A percentile compares a stretch with the other conserved stretches of the same genome.
These are phyloP conservation scores for Coemansia sp. DNA, from an alignment of 192 early-diverging fungal species.

Conservation along the genomic window DNA sequence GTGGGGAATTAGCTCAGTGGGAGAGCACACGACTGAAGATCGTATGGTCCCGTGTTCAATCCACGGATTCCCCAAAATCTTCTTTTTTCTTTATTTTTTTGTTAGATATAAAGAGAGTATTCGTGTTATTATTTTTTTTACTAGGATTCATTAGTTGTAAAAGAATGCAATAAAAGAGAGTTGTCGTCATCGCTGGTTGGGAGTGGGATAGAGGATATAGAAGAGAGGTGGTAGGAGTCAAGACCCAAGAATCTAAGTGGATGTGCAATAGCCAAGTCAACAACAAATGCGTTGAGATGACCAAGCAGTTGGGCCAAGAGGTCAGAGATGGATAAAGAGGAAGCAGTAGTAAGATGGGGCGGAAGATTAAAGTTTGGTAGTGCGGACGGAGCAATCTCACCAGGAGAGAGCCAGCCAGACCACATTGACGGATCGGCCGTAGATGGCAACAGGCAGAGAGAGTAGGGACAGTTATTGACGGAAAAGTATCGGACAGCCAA, in stretches of 20 bases:
- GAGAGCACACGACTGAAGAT: slow-evolving; percentile 41
- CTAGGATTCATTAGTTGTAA: neutral
- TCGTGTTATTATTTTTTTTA: neutral
- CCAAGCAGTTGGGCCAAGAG: neutral
- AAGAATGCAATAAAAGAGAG: neutral
- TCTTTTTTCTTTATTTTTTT: neutral
- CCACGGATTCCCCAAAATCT: slow-evolving; percentile 29
- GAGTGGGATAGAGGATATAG: neutral
- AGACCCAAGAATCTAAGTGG: neutral
- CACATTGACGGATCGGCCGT: neutral
- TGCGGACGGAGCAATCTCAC: neutral
- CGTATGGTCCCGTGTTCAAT: slow-evolving; percentile 40
- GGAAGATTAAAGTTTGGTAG: neutral
- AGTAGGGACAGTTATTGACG: neutral
- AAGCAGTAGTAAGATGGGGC: neutral
- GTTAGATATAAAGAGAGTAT: neutral
- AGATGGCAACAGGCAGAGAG: neutral
- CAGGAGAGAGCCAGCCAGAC: slow-evolving; percentile 11
- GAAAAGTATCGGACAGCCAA: slow-evolving; percentile 13
- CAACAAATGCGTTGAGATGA: neutral
- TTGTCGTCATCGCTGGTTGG: too few relatives aligned
- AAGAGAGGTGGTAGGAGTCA: neutral
- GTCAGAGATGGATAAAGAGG: neutral
- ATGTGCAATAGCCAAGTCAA: neutral
- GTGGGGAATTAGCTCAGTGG: slow-evolving; percentile 40